Conservation (phyloP, 805 yeast genomes). For the Ogataea glucozyma region DNA sequence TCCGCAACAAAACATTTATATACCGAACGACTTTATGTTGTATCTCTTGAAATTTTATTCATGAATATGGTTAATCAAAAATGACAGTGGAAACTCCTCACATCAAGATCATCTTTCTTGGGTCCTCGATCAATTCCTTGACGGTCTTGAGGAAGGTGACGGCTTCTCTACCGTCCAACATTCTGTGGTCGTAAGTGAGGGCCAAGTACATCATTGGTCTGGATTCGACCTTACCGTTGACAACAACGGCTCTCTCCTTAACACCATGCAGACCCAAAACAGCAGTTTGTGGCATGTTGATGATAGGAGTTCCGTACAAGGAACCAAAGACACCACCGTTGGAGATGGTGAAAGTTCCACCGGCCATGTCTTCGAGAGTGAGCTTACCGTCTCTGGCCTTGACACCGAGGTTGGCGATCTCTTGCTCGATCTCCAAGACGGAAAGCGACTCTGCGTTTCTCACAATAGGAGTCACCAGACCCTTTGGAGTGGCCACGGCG, state of each 20-base stretch:
- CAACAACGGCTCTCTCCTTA: constrained; percentile 95
- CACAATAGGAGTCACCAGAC: constrained; percentile 95
- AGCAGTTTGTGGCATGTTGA: constrained; percentile 97
- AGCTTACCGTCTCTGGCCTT: constrained; percentile 97
- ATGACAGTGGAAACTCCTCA: constrained; percentile 12
- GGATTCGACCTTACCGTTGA: constrained; percentile 91
- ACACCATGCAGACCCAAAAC: constrained; percentile 97
- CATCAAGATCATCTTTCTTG: constrained; percentile 89
- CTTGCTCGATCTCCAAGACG: constrained; percentile 86
- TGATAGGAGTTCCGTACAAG: constrained; percentile 96
- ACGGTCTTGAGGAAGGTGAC: constrained; percentile 93
- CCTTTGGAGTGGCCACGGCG: constrained; percentile 99
- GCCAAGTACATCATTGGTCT: constrained; percentile 99
- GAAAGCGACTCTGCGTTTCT: constrained; percentile 94
- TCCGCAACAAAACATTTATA: too few relatives aligned
- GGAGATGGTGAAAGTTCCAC: constrained; percentile 98
- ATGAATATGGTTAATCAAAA: neutral
- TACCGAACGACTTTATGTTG: too few relatives aligned
- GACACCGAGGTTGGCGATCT: constrained; percentile 75
- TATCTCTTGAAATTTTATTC: too few relatives aligned
- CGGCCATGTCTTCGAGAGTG: constrained; percentile 97
- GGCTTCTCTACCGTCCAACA: constrained; percentile 98
- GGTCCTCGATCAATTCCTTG: constrained; percentile 97
- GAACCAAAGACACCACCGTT: constrained; percentile 99
- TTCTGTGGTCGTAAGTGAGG: constrained; percentile 96